A percentile compares a stretch with the other conserved stretches of the same genome.
Evolutionary conservation across 2,329 filamentous ascomycete species (phyloP).

Genomic region (Dactylellina cionopaga): DNA sequence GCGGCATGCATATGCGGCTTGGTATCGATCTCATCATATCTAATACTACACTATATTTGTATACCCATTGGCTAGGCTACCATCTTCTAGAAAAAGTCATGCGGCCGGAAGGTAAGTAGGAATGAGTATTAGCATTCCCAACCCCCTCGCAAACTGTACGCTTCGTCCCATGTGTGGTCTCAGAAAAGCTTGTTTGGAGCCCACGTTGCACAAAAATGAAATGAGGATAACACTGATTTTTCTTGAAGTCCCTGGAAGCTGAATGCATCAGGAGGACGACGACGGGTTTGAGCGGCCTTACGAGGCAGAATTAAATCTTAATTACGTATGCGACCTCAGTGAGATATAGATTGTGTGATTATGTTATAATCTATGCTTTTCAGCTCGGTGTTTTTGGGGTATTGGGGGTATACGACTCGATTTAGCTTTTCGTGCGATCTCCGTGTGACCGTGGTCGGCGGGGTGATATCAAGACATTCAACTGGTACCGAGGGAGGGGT

Average conservation of each 20-base stretch:
- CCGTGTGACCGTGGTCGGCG: not conserved
- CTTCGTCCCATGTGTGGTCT: not conserved
- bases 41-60: not conserved
- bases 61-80: not conserved
- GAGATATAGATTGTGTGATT: not conserved
- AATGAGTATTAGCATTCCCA: slow-evolving; percentile 6
- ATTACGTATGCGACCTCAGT: not conserved
- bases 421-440: not conserved
- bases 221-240: slow-evolving; percentile 14
- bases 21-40: not conserved
- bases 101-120: slow-evolving; percentile 14
- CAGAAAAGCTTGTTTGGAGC: slow-evolving; percentile 40
- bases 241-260: not conserved
- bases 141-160: not conserved
- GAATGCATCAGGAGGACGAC: slow-evolving; percentile 21
- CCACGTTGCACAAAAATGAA: slow-evolving; percentile 20
- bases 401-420: not conserved
- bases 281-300: slow-evolving; percentile 10
- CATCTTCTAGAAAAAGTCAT: not conserved
- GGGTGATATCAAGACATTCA: not conserved
- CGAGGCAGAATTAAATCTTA: slow-evolving; percentile 33
- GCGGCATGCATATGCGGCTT: not conserved
- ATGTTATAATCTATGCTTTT: not conserved
- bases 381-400: too few species aligned
- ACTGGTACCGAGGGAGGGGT: not conserved